phyloP scores from a whole-genome alignment of 306 rosid species.

The Echinosophora koreensis region DNA sequence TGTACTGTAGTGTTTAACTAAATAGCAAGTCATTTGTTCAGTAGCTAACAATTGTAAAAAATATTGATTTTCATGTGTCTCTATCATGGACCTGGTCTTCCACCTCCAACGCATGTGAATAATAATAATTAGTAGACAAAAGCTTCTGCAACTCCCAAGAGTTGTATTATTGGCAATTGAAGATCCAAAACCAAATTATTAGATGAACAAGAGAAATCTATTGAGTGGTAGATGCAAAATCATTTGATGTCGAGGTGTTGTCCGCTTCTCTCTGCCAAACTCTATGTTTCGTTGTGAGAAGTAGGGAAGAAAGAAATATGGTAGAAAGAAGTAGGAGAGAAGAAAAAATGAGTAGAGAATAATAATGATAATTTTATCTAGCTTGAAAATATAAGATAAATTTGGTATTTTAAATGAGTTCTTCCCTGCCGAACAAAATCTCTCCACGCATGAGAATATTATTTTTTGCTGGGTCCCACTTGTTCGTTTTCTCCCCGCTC shows the following conservation, averaged over 20 bases:
- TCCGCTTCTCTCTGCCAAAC: slow-evolving; percentile 53
- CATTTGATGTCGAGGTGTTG: background rate
- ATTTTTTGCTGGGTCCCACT: no score
- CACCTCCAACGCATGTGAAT: background rate
- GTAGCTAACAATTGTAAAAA: slow-evolving; percentile 25
- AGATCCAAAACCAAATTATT: background rate
- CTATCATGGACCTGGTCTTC: background rate
- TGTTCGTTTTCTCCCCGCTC: no score
- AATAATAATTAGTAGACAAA: no score
- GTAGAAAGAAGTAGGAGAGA: no score
- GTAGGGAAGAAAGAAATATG: no score
- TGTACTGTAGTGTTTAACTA: slow-evolving; percentile 47
- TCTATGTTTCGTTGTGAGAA: no score
- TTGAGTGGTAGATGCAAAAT: slow-evolving; percentile 11
- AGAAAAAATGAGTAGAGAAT: no score
- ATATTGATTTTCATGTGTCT: slow-evolving; percentile 15
- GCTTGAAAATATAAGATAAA: no score
- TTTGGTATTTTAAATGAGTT: no score
- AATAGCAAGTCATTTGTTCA: slow-evolving; percentile 42
- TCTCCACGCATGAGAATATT: no score
- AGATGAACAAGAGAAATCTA: background rate
- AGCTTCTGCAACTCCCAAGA: background rate
- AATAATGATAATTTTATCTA: no score
- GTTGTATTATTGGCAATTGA: background rate
- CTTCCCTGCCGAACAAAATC: no score